These are phyloP conservation scores for Eragrostis tef DNA, from an alignment of 202 grass and related monocot genomes.

Conservation along the genomic window DNA sequence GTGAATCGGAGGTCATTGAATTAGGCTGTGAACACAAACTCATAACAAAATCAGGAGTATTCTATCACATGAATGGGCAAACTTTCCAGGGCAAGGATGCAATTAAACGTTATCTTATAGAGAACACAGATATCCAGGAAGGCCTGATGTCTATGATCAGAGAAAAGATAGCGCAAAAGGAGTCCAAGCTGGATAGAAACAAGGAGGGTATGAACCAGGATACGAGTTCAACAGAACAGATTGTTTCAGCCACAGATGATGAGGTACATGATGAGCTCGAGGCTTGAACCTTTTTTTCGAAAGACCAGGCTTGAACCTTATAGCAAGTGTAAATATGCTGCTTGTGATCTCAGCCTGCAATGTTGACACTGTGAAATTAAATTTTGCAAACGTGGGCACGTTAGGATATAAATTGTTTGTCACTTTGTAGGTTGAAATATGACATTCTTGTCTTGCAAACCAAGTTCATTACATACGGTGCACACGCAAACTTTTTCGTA, in stretches of 20 bases:
- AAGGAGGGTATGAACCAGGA: slow-evolving; percentile 1
- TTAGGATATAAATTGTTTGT: no score
- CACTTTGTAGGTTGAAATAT: no score
- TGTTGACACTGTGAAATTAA: not conserved
- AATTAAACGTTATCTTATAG: slow-evolving; percentile 53
- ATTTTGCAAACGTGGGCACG: not conserved
- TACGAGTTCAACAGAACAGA: slow-evolving; percentile 35
- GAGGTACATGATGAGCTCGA: slow-evolving; percentile 50
- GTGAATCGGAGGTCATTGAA: slow-evolving; percentile 75
- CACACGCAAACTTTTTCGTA: no score
- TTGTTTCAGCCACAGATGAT: slow-evolving; percentile 50
- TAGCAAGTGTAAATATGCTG: slow-evolving; percentile 1
- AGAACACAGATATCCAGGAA: slow-evolving; percentile 50
- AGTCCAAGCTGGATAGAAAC: slow-evolving; percentile 13
- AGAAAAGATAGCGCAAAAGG: slow-evolving; percentile 50
- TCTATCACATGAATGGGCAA: slow-evolving; percentile 49
- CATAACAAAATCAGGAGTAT: slow-evolving; percentile 58
- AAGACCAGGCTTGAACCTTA: slow-evolving; percentile 43
- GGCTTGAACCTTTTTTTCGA: slow-evolving; percentile 36
- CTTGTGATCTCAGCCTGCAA: not conserved
- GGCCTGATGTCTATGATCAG: slow-evolving; percentile 55
- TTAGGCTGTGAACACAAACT: slow-evolving; percentile 67
- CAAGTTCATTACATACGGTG: no score
- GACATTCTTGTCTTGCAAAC: no score
- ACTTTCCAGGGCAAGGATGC: slow-evolving; percentile 71